phyloP scores from a whole-genome alignment of 805 yeast genomes.

The Starmerella davenportii region DNA sequence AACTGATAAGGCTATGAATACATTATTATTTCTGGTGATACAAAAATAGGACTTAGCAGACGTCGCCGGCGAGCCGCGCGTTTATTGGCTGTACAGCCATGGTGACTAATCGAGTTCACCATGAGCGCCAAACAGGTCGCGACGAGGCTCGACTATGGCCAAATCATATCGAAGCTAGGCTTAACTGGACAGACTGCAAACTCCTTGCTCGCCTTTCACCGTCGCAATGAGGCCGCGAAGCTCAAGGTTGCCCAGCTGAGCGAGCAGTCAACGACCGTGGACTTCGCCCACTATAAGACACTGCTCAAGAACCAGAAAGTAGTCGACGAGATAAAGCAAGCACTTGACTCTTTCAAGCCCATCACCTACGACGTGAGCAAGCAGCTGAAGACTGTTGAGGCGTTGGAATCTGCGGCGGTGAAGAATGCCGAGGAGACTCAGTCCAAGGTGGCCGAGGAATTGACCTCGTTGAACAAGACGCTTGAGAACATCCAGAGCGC shows the following conservation, averaged over 20 bases:
- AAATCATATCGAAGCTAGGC: constrained; percentile 72
- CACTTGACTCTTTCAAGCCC: constrained; percentile 61
- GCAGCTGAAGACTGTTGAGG: constrained; percentile 78
- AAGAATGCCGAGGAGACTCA: constrained; percentile 92
- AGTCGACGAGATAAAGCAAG: constrained; percentile 62
- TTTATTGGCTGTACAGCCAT: background rate
- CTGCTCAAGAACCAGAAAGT: constrained; percentile 66
- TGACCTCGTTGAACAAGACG: constrained; percentile 70
- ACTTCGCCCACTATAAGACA: constrained; percentile 63
- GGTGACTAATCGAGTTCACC: background rate
- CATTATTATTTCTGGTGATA: no score
- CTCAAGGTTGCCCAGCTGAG: constrained; percentile 54
- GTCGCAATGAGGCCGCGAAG: constrained; percentile 97
- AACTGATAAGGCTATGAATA: no score
- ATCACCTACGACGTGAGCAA: constrained; percentile 69
- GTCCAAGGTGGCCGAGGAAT: constrained; percentile 68
- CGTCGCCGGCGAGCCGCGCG: no score
- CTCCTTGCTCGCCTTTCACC: constrained; percentile 79
- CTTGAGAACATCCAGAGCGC: constrained; percentile 88
- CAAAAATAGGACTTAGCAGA: no score
- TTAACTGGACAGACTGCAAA: constrained; percentile 83
- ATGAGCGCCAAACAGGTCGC: constrained; percentile 29
- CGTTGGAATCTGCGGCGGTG: constrained; percentile 86
- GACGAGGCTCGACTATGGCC: constrained; percentile 87
- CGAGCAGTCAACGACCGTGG: constrained; percentile 58